phyloP scores from a whole-genome alignment of 495 filamentous ascomycete species.

The Neurospora sp. region DNA sequence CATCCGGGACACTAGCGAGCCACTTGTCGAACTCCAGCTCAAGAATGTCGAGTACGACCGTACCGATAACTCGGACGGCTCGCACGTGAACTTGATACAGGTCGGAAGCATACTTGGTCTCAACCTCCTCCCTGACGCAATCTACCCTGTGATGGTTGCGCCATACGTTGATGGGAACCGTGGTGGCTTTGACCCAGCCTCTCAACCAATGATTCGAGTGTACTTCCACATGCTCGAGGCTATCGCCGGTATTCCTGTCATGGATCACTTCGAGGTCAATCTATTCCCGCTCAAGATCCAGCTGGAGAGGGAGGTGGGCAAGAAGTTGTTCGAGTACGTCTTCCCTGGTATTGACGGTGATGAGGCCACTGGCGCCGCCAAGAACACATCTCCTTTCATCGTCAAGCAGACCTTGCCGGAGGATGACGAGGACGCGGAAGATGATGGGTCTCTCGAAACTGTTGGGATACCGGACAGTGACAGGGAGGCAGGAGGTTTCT shows the following conservation, averaged over 20 bases:
- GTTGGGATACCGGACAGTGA: constrained; percentile 15
- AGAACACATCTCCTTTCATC: constrained; percentile 69
- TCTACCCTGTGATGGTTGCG: constrained; percentile 91
- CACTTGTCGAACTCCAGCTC: constrained; percentile 88
- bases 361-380: constrained; percentile 28
- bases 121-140: constrained; percentile 79
- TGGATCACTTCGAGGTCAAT: constrained; percentile 95
- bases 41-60: constrained; percentile 83
- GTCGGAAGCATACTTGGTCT: constrained; percentile 74
- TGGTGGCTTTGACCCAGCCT: constrained; percentile 38
- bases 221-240: constrained; percentile 98
- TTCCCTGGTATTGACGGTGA: constrained; percentile 68
- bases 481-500: constrained; percentile 26
- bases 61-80: constrained; percentile 92
- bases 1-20: constrained; percentile 72
- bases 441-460: constrained; percentile 29
- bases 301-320: constrained; percentile 84
- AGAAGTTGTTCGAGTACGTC: constrained; percentile 94
- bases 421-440: constrained; percentile 47
- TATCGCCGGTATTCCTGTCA: constrained; percentile 92
- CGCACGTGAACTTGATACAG: constrained; percentile 84
- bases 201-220: constrained; percentile 72
- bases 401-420: constrained; percentile 65
- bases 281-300: constrained; percentile 90
- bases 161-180: constrained; percentile 66